These are phyloP conservation scores for Mycosphaerella sp. DNA, from an alignment of 2,329 filamentous ascomycete genomes.

Conservation along the genomic window DNA sequence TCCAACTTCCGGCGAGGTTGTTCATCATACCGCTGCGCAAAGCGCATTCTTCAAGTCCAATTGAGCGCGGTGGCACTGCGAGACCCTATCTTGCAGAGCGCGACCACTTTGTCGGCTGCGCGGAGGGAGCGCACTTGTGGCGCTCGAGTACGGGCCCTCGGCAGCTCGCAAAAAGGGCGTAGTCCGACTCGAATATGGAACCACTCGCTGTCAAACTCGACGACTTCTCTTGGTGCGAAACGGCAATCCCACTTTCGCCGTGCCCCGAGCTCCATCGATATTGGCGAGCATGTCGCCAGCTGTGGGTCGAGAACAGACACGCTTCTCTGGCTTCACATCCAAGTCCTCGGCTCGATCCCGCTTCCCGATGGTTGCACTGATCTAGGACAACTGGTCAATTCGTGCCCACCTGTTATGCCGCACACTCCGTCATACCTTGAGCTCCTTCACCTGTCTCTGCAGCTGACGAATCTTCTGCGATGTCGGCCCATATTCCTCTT, in stretches of 20 bases:
- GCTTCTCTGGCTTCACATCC: constrained; percentile 9
- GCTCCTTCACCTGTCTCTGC: constrained; percentile 1
- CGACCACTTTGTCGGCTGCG: too few species aligned
- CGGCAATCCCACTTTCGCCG: constrained; percentile 3
- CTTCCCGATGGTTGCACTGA: constrained; percentile 14
- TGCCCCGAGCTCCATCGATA: constrained; percentile 2
- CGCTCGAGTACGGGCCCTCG: too few species aligned
- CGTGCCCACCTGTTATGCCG: not conserved
- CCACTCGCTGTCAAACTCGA: too few species aligned
- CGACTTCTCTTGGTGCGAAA: too few species aligned
- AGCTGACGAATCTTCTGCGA: constrained; percentile 16
- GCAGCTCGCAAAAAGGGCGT: too few species aligned
- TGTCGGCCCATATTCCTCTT: constrained; percentile 9
- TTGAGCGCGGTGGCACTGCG: too few species aligned
- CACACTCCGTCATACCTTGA: not conserved
- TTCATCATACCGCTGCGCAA: too few species aligned
- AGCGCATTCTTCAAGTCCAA: too few species aligned
- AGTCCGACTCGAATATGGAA: too few species aligned
- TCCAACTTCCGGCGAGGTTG: too few species aligned
- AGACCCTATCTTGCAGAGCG: too few species aligned
- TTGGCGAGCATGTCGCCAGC: not conserved
- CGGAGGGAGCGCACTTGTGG: too few species aligned
- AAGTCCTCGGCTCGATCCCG: constrained; percentile 13
- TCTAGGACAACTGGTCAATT: not conserved
- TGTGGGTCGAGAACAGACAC: constrained; percentile 7